Conservation (phyloP, 2,329 filamentous ascomycete species). For the Diaporthe sp. region DNA sequence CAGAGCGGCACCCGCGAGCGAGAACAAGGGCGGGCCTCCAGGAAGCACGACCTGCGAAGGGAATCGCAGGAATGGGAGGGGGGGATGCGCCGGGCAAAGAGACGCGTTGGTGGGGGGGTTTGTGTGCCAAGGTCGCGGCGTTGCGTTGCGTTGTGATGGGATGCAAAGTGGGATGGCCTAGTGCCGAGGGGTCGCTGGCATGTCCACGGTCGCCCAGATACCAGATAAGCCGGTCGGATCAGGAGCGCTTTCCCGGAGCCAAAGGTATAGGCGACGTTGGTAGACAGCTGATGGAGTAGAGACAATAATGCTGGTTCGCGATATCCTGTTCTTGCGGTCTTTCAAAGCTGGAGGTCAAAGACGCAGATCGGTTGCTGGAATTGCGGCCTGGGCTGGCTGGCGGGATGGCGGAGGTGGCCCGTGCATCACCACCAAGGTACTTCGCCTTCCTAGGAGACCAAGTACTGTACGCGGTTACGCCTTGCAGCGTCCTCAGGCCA, state of each 20-base stretch:
- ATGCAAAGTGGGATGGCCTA: conserved; percentile 31
- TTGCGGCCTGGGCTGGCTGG: conserved; percentile 37
- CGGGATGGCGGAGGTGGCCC: conserved; percentile 30
- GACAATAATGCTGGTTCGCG: conserved; percentile 29
- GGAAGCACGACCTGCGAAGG: not conserved
- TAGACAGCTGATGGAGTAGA: not conserved
- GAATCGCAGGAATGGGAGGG: conserved; percentile 3
- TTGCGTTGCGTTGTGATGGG: conserved; percentile 31
- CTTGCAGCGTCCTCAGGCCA: not conserved
- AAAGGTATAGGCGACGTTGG: not conserved
- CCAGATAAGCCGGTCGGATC: conserved; percentile 11
- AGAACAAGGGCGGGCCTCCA: not conserved
- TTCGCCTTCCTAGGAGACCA: not conserved
- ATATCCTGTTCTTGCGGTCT: conserved; percentile 26
- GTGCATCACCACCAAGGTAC: conserved; percentile 14
- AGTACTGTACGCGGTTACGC: no score
- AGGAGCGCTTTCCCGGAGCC: conserved; percentile 19
- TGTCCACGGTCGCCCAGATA: conserved; percentile 22
- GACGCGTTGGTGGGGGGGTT: conserved; percentile 4
- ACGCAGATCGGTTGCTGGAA: conserved; percentile 36
- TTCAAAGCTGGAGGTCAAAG: conserved; percentile 32
- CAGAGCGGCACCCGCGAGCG: not conserved
- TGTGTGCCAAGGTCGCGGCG: conserved; percentile 26
- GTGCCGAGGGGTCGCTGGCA: conserved; percentile 25
- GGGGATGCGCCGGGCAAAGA: conserved; percentile 15